Evolutionary conservation across 306 rosid genomes (phyloP), one percentile per base, ranked within the genome.

Genomic region (Glycine soja): DNA sequence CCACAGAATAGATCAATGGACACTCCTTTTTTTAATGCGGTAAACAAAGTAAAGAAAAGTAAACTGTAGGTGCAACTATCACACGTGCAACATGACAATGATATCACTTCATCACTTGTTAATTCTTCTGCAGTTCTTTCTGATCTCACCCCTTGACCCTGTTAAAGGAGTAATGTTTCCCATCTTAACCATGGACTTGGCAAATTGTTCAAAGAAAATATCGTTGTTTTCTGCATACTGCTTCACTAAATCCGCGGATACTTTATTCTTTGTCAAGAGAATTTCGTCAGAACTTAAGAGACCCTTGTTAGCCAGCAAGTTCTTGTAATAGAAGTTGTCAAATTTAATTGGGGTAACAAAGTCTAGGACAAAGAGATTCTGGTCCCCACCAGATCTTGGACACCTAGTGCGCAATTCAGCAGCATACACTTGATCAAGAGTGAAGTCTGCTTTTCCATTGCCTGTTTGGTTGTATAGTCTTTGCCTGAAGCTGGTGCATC

Each of bases 401-500:
- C 99, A 90, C 14, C 59, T 69, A 10, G 7, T 82, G 13, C 93
- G 84, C 75, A 95, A 82, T 50, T 90, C 78, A 15, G 91, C 88
- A 5, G 97, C 98, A 73, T 79, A 91, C 61, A 82, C 74, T 54
- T 73, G 87, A 68, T 89, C 82, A 54, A 95, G 93, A 5, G 94
- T 88, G 84, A 75, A 87, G 77, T 93, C 99, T 8, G 96, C 81
- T 42, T 71, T 77, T 40, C 97, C 97, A 18, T 92, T 93, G 30
- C 97, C 97, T 16, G 93, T 79, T 76, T 95, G 94, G 90, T 95
- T 95, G 92, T 95, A 95, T 3, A 93, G 91, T 51, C 98, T 90
- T 87, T 95, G 99, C 85, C 97, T 88, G 91, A 95, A 95, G 82
- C 91, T 89, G 40, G 99, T 89, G 88, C 99, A 95, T 18, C 98